Evolutionary conservation across 495 filamentous ascomycete genomes (phyloP), one percentile per base, ranked within the genome.

Genomic region (Cercophora newfieldiana): DNA sequence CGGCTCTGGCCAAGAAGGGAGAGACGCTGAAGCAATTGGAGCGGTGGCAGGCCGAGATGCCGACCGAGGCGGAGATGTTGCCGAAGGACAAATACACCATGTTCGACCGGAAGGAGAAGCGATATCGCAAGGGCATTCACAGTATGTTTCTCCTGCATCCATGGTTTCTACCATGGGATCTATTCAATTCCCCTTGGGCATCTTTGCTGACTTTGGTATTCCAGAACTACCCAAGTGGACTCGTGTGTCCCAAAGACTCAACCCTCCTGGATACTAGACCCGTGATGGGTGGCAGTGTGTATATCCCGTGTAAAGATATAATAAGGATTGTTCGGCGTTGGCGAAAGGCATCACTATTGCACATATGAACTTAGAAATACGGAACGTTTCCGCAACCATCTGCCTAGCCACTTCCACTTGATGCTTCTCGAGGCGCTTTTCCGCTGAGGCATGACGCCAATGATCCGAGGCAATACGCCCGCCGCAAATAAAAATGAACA

Each of bases 1-100:
- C 78, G 14, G 92, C 95, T 14, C 83, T 98, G 19, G 78, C 83
- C 25, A 91, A 89, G 74, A 82, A 89, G 70, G 88, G 89, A 59
- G 78, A 88, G 74, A 87, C 78, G 3, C 80, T 90, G 37, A 90
- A 90, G 76, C 83, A 89, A 30, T 79, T 99, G 63, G 88, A 93
- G 77, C 82, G 88, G 69, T 99, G 95, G 95, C 96, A 92, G 79
- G 82, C 80, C 59, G 92, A 96, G 79, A 99, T 99, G 95, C 95
- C 95, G 22, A 90, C 87, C 29, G 95, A 99, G 85, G 86, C 87
- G 76, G 93, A 98, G 83, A 99, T 99, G 95, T 76, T 96, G 75
- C 89, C 95, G 51, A 90, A 87, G 78, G 95, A 99, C 79, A 99
- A 99, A 78, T 99, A 99, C 81, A 97, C 94, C 22, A 89, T 99